Percentiles rank a stretch among this genome's conserved stretches.
These are phyloP conservation scores for Leccinum uliginosum DNA, from an alignment of 768 basidiomycete genomes.

Conservation along the genomic window DNA sequence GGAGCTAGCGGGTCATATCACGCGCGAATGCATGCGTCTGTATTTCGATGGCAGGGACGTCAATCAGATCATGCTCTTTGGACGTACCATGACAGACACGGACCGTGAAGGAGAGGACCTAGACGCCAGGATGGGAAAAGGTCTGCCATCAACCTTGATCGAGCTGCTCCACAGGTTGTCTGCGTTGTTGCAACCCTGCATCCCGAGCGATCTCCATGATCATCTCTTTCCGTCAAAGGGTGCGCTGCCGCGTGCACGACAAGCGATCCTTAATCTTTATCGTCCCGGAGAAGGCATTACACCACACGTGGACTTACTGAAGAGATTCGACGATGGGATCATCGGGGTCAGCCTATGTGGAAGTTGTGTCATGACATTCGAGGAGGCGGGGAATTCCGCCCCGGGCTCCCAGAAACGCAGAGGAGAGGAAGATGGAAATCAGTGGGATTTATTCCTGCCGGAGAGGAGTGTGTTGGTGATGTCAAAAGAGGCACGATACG, in stretches of 20 bases:
- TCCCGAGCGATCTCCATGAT: constrained; percentile 47
- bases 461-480: constrained; percentile 74
- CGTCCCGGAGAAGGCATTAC: constrained; percentile 85
- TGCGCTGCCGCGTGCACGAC: constrained; percentile 50
- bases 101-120: constrained; percentile 10
- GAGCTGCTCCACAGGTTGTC: constrained; percentile 51
- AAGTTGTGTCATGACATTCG: constrained; percentile 78
- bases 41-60: constrained; percentile 49
- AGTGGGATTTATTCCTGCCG: constrained; percentile 63
- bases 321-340: constrained; percentile 85
- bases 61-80: constrained; percentile 90
- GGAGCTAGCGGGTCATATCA: constrained; percentile 47
- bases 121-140: constrained; percentile 28
- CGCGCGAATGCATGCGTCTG: constrained; percentile 47
- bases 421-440: neutral
- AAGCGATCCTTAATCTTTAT: constrained; percentile 90
- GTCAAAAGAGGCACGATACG: constrained; percentile 75
- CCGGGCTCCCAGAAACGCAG: constrained; percentile 1
- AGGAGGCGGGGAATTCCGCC: constrained; percentile 19
- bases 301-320: constrained; percentile 81
- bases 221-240: constrained; percentile 55
- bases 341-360: constrained; percentile 81
- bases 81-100: constrained; percentile 32
- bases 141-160: constrained; percentile 54
- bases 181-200: constrained; percentile 40